phyloP scores from a whole-genome alignment of 331 rosid species.

The Saraca asoca region DNA sequence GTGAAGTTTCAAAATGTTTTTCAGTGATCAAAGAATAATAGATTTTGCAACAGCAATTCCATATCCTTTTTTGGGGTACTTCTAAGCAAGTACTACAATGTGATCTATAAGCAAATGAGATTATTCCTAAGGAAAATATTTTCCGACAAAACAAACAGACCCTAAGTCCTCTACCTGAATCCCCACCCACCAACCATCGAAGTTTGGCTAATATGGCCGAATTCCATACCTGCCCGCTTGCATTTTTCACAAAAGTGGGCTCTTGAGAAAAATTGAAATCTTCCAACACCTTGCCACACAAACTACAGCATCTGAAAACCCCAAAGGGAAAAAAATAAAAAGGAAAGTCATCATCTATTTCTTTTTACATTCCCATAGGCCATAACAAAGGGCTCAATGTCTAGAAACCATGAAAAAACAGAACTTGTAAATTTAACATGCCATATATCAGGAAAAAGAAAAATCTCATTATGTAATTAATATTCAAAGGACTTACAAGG shows the following conservation, averaged over 20 bases:
- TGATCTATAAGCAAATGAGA: too few species aligned
- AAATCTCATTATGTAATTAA: background rate
- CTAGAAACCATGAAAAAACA: background rate
- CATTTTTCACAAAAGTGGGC: constrained; percentile 38
- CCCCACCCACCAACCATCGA: background rate
- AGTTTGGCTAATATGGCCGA: background rate
- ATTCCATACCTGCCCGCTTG: constrained; percentile 42
- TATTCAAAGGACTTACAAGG: constrained; percentile 24
- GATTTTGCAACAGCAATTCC: constrained; percentile 12
- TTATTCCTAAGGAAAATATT: too few species aligned
- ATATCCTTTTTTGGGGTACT: background rate
- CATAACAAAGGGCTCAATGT: background rate
- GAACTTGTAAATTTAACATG: background rate
- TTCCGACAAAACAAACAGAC: too few species aligned
- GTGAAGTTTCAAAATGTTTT: background rate
- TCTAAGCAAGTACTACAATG: background rate
- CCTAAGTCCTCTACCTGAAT: constrained; percentile 20
- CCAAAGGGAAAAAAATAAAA: background rate
- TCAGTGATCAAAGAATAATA: background rate
- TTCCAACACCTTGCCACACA: constrained; percentile 49
- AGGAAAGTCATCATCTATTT: background rate
- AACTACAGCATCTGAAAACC: constrained; percentile 38
- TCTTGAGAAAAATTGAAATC: constrained; percentile 36
- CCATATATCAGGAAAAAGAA: background rate
- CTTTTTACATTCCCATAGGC: background rate